Evolutionary conservation across 768 basidiomycete genomes (phyloP).

Genomic region (Lactarius pseudohatsudake): DNA sequence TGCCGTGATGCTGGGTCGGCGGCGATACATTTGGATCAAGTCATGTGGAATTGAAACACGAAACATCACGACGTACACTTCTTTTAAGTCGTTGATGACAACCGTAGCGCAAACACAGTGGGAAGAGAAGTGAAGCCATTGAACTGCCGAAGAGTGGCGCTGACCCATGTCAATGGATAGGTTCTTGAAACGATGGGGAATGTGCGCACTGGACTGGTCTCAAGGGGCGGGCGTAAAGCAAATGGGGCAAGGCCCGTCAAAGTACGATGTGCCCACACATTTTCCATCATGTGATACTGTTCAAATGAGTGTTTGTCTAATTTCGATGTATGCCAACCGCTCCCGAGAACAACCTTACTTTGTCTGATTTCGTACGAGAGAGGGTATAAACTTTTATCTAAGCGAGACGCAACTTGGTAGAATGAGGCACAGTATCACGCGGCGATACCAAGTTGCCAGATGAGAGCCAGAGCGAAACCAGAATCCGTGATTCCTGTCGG

Average conservation of each 20-base stretch:
- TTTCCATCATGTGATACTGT: slow-evolving; percentile 10
- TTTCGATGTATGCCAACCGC: slow-evolving; percentile 3
- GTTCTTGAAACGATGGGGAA: slow-evolving; percentile 21
- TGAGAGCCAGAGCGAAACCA: neutral
- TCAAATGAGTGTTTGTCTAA: slow-evolving; percentile 9
- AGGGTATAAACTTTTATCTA: slow-evolving; percentile 11
- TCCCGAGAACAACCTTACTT: slow-evolving; percentile 8
- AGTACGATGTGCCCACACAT: neutral
- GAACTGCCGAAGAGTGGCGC: slow-evolving; percentile 22
- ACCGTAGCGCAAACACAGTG: slow-evolving; percentile 15
- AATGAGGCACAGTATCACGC: neutral
- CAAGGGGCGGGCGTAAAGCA: slow-evolving; percentile 10
- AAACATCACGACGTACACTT: slow-evolving; percentile 21
- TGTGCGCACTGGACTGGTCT: slow-evolving; percentile 5
- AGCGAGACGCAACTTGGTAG: slow-evolving; percentile 14
- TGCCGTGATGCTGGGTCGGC: slow-evolving; percentile 19
- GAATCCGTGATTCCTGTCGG: slow-evolving; percentile 4
- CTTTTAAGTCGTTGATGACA: slow-evolving; percentile 18
- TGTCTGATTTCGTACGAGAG: slow-evolving; percentile 14
- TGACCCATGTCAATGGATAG: slow-evolving; percentile 9
- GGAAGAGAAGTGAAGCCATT: slow-evolving; percentile 17
- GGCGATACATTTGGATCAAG: slow-evolving; percentile 11
- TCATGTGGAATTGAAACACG: slow-evolving; percentile 14
- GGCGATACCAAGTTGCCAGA: neutral
- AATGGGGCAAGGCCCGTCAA: neutral